phyloP scores from a whole-genome alignment of 73 alveolate genomes.

The Tetrahymena elliotti region DNA sequence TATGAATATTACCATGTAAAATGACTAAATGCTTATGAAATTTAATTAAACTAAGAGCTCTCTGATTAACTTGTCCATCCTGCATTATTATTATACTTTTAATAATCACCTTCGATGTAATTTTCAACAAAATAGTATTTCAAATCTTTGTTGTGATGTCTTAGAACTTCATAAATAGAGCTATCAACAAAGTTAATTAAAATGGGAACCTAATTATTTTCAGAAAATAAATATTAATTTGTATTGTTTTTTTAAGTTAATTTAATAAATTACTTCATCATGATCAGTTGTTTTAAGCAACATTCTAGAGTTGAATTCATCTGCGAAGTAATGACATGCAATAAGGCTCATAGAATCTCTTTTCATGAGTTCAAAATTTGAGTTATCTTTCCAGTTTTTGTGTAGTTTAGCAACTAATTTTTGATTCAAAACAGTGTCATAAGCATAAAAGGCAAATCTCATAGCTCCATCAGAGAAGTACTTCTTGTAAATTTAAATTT shows the following conservation, averaged over 20 bases:
- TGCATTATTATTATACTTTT: conserved; percentile 52
- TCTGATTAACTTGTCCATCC: conserved; percentile 25
- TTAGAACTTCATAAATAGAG: conserved; percentile 46
- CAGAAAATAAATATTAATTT: background rate
- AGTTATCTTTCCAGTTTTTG: background rate
- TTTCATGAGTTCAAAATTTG: background rate
- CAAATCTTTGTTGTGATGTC: background rate
- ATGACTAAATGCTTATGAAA: background rate
- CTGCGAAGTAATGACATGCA: conserved; percentile 45
- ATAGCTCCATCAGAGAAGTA: conserved; percentile 52
- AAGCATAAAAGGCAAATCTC: conserved; percentile 44
- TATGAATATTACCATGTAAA: background rate
- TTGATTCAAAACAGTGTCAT: conserved; percentile 28
- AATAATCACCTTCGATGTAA: conserved; percentile 44
- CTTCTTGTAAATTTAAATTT: conserved; percentile 8
- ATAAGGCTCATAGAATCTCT: conserved; percentile 45
- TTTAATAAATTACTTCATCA: background rate
- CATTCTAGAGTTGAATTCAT: conserved; percentile 51
- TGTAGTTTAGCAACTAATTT: conserved; percentile 43
- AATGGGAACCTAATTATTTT: background rate
- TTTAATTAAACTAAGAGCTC: background rate
- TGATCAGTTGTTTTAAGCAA: conserved; percentile 10
- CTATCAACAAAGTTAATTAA: conserved; percentile 46
- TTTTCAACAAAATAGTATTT: conserved; percentile 45
- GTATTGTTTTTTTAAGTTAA: background rate